Evolutionary conservation across 106 monocot genomes (phyloP).

Genomic region (Agapanthus africanus): DNA sequence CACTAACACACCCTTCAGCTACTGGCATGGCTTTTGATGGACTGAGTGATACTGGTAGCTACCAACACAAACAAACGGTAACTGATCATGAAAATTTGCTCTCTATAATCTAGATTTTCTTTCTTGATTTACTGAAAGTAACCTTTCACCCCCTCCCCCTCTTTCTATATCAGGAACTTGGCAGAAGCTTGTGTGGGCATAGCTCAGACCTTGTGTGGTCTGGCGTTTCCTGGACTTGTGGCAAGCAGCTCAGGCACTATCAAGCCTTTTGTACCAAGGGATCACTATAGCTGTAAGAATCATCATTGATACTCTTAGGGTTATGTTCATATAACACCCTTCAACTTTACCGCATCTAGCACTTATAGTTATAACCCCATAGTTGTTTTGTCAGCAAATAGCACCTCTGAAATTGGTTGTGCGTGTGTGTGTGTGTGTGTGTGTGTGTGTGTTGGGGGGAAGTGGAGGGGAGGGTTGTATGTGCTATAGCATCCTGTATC

Average conservation of each 20-base stretch:
- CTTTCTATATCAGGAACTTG: conserved; percentile 47
- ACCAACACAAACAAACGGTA: conserved; percentile 33
- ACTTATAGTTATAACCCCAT: no score
- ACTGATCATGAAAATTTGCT: not conserved
- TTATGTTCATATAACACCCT: no score
- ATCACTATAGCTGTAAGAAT: conserved; percentile 56
- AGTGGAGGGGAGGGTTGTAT: no score
- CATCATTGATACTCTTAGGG: no score
- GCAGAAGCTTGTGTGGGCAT: conserved; percentile 23
- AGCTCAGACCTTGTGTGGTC: conserved; percentile 65
- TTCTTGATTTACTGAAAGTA: not conserved
- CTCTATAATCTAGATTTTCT: not conserved
- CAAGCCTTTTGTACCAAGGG: conserved; percentile 69
- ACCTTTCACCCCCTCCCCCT: not conserved
- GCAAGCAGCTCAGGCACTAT: conserved; percentile 80
- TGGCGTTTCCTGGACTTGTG: conserved; percentile 66
- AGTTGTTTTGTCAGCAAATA: no score
- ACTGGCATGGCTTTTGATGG: conserved; percentile 23
- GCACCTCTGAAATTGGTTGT: no score
- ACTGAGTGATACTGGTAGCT: conserved; percentile 32
- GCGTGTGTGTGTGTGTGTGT: no score
- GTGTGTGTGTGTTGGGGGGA: no score
- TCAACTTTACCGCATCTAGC: no score
- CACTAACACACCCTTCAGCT: conserved; percentile 7
- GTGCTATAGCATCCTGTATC: no score